A percentile compares a stretch with the other conserved stretches of the same genome.
These are phyloP conservation scores for Firmiana major DNA, from an alignment of 345 rosid genomes.

Conservation along the genomic window DNA sequence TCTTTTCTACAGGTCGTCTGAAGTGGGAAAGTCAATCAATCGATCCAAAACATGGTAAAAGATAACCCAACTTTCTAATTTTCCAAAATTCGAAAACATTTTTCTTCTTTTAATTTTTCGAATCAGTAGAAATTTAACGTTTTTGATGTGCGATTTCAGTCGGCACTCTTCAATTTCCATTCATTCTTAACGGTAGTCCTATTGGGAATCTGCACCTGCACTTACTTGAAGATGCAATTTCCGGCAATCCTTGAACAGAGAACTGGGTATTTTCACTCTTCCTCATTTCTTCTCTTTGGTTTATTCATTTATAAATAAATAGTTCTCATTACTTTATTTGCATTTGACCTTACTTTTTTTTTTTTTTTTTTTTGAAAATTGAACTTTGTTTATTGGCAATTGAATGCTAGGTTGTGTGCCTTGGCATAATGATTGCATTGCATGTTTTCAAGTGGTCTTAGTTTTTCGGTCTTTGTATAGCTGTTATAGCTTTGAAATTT, in stretches of 20 bases:
- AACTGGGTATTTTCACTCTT: constrained; percentile 54
- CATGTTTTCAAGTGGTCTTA: background rate
- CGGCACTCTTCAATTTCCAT: constrained; percentile 94
- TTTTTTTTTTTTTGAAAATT: background rate
- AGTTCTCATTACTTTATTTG: background rate
- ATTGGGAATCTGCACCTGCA: constrained; percentile 88
- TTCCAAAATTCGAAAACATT: background rate
- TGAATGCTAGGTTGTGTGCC: background rate
- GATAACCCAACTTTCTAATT: background rate
- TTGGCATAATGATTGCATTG: background rate
- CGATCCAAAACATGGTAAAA: constrained; percentile 17
- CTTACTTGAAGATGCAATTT: constrained; percentile 90
- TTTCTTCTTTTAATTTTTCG: background rate
- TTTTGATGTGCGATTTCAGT: constrained; percentile 35
- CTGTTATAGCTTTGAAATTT: constrained; percentile 10
- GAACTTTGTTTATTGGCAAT: background rate
- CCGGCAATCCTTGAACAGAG: constrained; percentile 91
- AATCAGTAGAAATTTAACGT: background rate
- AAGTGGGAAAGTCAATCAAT: background rate
- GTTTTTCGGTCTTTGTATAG: background rate
- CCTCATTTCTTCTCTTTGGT: background rate
- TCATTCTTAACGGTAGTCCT: constrained; percentile 84
- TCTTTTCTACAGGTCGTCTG: background rate
- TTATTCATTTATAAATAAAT: background rate
- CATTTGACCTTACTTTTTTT: background rate